A percentile compares a stretch with the other conserved stretches of the same genome.
Evolutionary conservation across 352 stramenopile species (phyloP).

Genomic region (Phytophthora multivora): DNA sequence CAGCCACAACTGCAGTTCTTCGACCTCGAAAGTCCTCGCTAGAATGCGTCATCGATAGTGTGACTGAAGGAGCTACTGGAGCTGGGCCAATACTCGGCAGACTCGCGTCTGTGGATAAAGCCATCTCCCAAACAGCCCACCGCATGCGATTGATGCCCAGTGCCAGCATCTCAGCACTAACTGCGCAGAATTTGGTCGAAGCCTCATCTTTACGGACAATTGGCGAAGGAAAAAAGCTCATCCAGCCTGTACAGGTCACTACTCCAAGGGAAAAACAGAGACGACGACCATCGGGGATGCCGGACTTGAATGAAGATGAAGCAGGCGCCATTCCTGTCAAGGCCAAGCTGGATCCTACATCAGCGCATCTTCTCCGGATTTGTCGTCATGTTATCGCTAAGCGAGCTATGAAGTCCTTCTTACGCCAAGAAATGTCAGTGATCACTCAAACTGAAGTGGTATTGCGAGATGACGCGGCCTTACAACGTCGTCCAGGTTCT

Average conservation of each 20-base stretch:
- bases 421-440: conserved; percentile 63
- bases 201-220: conserved; percentile 49
- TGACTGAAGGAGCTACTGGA: neutral
- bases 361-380: conserved; percentile 65
- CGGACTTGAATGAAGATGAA: conserved; percentile 27
- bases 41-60: conserved; percentile 18
- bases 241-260: neutral
- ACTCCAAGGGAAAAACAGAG: conserved; percentile 17
- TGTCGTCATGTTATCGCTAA: conserved; percentile 80
- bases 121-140: conserved; percentile 67
- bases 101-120: conserved; percentile 63
- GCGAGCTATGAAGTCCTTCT: conserved; percentile 63
- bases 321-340: conserved; percentile 9
- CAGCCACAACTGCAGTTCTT: neutral
- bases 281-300: conserved; percentile 4
- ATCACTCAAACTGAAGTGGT: conserved; percentile 59
- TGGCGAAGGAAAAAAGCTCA: conserved; percentile 27
- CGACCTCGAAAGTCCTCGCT: conserved; percentile 11
- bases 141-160: conserved; percentile 57
- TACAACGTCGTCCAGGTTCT: conserved; percentile 40
- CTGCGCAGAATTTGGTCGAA: conserved; percentile 27
- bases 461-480: conserved; percentile 48
- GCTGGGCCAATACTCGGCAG: conserved; percentile 35
- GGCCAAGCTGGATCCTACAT: conserved; percentile 55
- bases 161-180: conserved; percentile 24